Percentiles rank a stretch among this genome's conserved stretches.
Conservation (phyloP, 768 basidiomycete genomes). For the Vararia minispora region DNA sequence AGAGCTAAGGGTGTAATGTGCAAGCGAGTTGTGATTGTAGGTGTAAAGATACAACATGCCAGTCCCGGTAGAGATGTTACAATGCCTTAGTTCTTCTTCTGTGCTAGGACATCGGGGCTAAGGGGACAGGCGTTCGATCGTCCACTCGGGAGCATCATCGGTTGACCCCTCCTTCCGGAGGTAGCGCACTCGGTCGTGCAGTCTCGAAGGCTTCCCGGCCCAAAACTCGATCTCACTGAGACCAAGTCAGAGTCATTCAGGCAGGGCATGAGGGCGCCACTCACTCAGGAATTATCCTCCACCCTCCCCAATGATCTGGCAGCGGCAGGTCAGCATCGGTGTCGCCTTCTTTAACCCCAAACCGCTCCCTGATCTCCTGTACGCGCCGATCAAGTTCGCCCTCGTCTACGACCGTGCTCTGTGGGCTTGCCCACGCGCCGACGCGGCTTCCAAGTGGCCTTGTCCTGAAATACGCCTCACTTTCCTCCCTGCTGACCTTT, state of each 20-base stretch:
- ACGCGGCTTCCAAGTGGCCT: constrained; percentile 77
- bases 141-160: constrained; percentile 53
- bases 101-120: not conserved
- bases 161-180: constrained; percentile 37
- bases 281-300: constrained; percentile 86
- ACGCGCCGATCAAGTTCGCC: constrained; percentile 55
- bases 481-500: constrained; percentile 61
- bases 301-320: constrained; percentile 95
- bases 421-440: constrained; percentile 90
- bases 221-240: constrained; percentile 92
- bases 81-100: not conserved
- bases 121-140: constrained; percentile 69
- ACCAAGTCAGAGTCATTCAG: constrained; percentile 1
- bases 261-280: constrained; percentile 18
- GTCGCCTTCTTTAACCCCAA: constrained; percentile 32
- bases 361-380: constrained; percentile 44
- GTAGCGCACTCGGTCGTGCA: constrained; percentile 86
- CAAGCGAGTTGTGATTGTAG: not conserved
- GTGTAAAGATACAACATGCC: too few species aligned
- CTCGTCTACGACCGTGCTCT: constrained; percentile 72
- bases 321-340: constrained; percentile 48
- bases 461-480: constrained; percentile 69
- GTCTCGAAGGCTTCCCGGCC: constrained; percentile 89
- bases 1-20: constrained; percentile 10
- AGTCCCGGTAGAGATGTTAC: too few species aligned